Base-by-base conservation (phyloP, 2,329 filamentous ascomycete species). In the Juglanconis sp. region DNA sequence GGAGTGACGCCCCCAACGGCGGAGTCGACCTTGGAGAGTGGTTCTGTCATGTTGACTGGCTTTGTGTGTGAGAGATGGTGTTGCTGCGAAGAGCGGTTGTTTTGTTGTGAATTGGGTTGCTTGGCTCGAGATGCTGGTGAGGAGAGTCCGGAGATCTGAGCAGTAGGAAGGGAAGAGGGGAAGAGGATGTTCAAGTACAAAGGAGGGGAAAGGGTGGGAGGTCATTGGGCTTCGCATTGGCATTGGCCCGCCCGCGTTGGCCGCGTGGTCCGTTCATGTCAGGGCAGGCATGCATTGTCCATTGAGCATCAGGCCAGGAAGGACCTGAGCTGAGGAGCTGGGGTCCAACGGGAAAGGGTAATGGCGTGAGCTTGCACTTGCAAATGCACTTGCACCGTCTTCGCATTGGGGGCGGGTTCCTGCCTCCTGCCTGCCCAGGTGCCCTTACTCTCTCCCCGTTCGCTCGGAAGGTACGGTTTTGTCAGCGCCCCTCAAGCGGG, bases 11-110 rank as follows among this genome's bases (percentile, higher is more conserved):
- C 91, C 73, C 92, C 87, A 72, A 96, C 87, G 80, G 91, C 92
- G 63, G 93, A 96, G 78, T 97, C 93, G 80, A 96, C 87, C 82
- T 96, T 96, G 77, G 85, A 84, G 73, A 96, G 85, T 70, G 88
- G 84, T 75, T 79, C 78, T 65, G 78, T 71, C 73, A 77, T 76
- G 70, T 64, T 75, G 67, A 56, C 61, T 51, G 36, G 35, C 58
- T 61, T 51, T 63, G 47, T 35, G 64, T 67, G 68, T 67, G 50
- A 13, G 5, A 24, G n/a, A n/a, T 46, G n/a, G 15, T 17, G n/a
- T 17, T 30, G 46, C 9, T 31, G 17, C 9, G 46, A 7, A 31
- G 24, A 24, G 47, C n/a, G 35, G 11, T 5, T 42, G n/a, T 47
- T 15, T 24, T 17, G 24, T 17, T 59, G 50, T 10, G 24, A 11